Percentiles rank a stretch among this genome's conserved stretches.
Evolutionary conservation across 371 early-diverging fungal genomes (phyloP).

Genomic region (Fennellomyces sp.): DNA sequence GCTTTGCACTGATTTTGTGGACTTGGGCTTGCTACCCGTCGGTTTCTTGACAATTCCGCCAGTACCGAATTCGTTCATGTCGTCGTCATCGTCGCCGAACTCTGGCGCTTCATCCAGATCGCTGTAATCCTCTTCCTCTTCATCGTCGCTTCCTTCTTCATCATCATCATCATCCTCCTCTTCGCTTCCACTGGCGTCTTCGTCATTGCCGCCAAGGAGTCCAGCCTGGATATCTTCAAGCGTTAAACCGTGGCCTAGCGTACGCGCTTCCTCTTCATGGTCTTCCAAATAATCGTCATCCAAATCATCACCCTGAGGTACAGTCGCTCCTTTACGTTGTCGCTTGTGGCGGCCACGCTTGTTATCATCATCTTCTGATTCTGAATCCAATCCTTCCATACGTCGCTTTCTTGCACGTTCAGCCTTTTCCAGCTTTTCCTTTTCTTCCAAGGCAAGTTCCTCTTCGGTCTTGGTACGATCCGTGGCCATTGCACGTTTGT

Average conservation of each 20-base stretch:
- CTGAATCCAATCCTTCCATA: slow-evolving; percentile 83
- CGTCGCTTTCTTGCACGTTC: slow-evolving; percentile 85
- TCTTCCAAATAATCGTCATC: slow-evolving; percentile 69
- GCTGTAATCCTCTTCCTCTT: slow-evolving; percentile 50
- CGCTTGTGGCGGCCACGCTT: slow-evolving; percentile 24
- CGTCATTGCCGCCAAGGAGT: slow-evolving; percentile 17
- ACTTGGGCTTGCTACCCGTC: slow-evolving; percentile 17
- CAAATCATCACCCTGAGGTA: slow-evolving; percentile 83
- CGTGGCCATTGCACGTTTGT: slow-evolving; percentile 85
- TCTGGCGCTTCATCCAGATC: slow-evolving; percentile 51
- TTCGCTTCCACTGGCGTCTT: background rate
- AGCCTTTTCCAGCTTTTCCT: slow-evolving; percentile 79
- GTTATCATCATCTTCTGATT: slow-evolving; percentile 65
- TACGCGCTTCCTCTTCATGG: background rate
- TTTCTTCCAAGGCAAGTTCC: slow-evolving; percentile 87
- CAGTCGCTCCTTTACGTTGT: slow-evolving; percentile 41
- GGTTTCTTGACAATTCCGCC: slow-evolving; percentile 41
- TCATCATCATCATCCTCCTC: background rate
- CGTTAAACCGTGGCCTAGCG: slow-evolving; percentile 52
- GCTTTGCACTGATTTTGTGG: slow-evolving; percentile 19
- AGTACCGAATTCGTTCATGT: slow-evolving; percentile 50
- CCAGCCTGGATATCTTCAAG: slow-evolving; percentile 54
- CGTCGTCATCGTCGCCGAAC: slow-evolving; percentile 50
- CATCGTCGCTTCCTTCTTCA: background rate
- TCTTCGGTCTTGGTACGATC: slow-evolving; percentile 95